Conservation (phyloP, 176 grass and related monocot genomes). For the Poa annua region DNA sequence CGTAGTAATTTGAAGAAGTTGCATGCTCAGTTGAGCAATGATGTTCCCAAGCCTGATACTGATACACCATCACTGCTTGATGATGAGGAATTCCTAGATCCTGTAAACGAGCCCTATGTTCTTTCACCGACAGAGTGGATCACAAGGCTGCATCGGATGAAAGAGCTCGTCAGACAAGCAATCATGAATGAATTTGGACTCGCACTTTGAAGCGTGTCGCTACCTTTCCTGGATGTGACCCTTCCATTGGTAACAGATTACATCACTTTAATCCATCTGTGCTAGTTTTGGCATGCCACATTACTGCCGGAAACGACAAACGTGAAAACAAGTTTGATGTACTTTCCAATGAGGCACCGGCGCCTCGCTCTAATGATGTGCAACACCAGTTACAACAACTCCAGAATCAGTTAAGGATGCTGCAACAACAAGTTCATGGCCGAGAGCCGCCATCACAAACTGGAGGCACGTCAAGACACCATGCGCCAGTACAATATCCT, state of each 20-base stretch:
- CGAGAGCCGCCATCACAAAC: too few relatives aligned
- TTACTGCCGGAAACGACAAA: fast-evolving
- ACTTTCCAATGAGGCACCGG: neutral
- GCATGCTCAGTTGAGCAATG: neutral
- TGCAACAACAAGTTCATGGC: neutral
- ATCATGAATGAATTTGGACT: neutral
- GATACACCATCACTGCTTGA: neutral
- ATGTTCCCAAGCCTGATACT: neutral
- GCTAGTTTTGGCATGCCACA: neutral
- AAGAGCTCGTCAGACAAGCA: neutral
- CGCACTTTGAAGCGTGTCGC: neutral
- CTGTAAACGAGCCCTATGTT: neutral
- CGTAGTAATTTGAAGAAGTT: neutral
- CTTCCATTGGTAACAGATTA: neutral
- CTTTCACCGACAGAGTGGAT: neutral
- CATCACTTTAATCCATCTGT: fast-evolving
- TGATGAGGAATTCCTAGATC: neutral
- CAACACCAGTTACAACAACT: neutral
- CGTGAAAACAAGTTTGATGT: neutral
- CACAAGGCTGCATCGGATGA: neutral
- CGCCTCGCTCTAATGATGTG: neutral
- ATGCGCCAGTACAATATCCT: too few relatives aligned
- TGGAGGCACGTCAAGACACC: neutral
- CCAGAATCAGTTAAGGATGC: neutral
- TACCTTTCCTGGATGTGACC: neutral